phyloP scores from a whole-genome alignment of 1,284 basidiomycete genomes.

The Apiotrichum mycotoxinovorans region DNA sequence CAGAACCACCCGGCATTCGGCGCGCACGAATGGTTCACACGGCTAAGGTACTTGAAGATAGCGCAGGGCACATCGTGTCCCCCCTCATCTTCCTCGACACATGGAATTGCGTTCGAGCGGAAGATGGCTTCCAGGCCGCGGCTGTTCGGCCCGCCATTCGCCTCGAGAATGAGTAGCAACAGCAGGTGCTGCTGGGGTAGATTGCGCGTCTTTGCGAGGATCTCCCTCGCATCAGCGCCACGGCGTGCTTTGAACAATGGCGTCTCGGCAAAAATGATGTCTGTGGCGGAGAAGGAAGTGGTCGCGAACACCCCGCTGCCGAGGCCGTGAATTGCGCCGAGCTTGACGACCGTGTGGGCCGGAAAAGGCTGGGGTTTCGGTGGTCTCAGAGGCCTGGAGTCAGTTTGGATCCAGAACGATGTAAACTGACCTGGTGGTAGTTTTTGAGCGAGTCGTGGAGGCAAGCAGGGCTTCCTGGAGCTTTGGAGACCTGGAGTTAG shows the following conservation, averaged over 20 bases:
- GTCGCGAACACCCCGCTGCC: neutral
- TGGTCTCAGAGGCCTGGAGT: neutral
- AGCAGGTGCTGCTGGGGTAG: neutral
- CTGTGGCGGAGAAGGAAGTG: neutral
- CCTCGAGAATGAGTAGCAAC: neutral
- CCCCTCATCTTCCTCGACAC: neutral
- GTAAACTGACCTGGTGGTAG: neutral
- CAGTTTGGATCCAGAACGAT: neutral
- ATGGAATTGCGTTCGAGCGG: constrained; percentile 7
- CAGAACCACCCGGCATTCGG: constrained; percentile 31
- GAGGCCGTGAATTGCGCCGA: neutral
- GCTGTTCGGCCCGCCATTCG: neutral
- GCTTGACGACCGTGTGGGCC: neutral
- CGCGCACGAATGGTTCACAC: constrained; percentile 27
- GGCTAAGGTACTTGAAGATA: constrained; percentile 21
- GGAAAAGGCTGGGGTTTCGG: no score
- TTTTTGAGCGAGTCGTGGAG: no score
- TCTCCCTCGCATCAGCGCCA: neutral
- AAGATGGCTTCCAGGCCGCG: neutral
- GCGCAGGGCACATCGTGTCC: constrained; percentile 4
- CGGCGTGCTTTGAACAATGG: neutral
- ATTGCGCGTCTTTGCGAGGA: neutral
- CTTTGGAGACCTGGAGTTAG: no score
- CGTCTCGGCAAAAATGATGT: neutral
- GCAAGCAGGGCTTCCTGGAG: no score